Conservation (phyloP, 2,329 filamentous ascomycete species). For the Helicocarpus griseus region DNA sequence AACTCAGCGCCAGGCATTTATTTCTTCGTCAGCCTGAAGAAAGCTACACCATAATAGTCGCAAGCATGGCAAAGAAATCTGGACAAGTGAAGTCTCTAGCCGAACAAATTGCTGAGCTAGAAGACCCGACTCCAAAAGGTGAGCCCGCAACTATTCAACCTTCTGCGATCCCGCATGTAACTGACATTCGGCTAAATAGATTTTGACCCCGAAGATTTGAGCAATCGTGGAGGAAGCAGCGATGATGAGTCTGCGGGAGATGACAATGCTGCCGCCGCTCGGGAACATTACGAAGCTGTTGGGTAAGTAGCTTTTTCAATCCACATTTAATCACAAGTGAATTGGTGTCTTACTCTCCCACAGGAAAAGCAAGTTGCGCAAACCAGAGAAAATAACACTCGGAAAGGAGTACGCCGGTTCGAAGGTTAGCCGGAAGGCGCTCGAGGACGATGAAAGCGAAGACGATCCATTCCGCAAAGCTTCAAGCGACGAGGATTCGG, state of each 20-base stretch:
- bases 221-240: slow-evolving; percentile 47
- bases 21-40: slow-evolving; percentile 6
- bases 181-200: slow-evolving; percentile 46
- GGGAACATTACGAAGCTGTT: slow-evolving; percentile 79
- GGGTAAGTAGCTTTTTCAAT: slow-evolving; percentile 39
- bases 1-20: background rate
- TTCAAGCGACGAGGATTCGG: slow-evolving; percentile 23
- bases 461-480: slow-evolving; percentile 35
- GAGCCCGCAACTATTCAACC: slow-evolving; percentile 11
- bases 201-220: slow-evolving; percentile 65
- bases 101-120: slow-evolving; percentile 52
- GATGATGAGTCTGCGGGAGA: slow-evolving; percentile 40
- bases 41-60: background rate
- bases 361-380: slow-evolving; percentile 73
- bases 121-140: slow-evolving; percentile 56
- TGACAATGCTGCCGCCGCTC: slow-evolving; percentile 48
- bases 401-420: slow-evolving; percentile 75
- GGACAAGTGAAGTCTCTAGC: slow-evolving; percentile 43
- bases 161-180: background rate
- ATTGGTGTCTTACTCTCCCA: slow-evolving; percentile 5
- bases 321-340: background rate
- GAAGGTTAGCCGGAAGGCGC: slow-evolving; percentile 59
- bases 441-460: slow-evolving; percentile 47
- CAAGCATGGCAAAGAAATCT: slow-evolving; percentile 38
- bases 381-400: slow-evolving; percentile 57